phyloP scores from a whole-genome alignment of 2,329 filamentous ascomycete genomes.

The Elsinoe perseae region DNA sequence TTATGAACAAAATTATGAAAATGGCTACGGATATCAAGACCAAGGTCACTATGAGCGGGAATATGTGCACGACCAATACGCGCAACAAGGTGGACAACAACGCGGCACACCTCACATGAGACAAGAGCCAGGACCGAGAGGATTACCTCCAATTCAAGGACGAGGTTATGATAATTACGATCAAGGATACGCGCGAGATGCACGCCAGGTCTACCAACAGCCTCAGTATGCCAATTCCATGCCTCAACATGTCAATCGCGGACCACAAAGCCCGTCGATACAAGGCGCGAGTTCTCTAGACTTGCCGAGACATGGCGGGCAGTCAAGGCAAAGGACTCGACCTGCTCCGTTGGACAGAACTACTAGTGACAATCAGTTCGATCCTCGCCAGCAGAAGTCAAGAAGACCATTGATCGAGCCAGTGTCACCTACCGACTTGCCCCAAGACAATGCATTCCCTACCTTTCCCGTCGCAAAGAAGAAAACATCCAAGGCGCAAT shows the following conservation, averaged over 20 bases:
- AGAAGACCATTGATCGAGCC: constrained; percentile 25
- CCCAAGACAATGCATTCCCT: constrained; percentile 43
- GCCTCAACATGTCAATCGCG: background rate
- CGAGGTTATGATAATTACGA: constrained; percentile 8
- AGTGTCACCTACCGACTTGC: constrained; percentile 24
- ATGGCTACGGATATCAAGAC: constrained; percentile 25
- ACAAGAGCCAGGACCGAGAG: constrained; percentile 14
- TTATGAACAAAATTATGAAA: constrained; percentile 12
- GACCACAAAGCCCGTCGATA: constrained; percentile 1
- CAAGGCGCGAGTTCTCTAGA: background rate
- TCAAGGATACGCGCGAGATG: background rate
- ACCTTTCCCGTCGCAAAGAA: constrained; percentile 34
- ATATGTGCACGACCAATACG: constrained; percentile 20
- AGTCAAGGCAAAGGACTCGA: background rate
- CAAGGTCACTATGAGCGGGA: constrained; percentile 4
- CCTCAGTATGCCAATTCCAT: constrained; percentile 13
- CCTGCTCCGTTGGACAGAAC: constrained; percentile 8
- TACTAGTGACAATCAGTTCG: background rate
- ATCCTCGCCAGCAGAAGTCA: constrained; percentile 1
- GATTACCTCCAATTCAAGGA: constrained; percentile 2
- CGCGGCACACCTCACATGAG: constrained; percentile 7
- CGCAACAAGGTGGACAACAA: constrained; percentile 13
- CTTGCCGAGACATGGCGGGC: constrained; percentile 15
- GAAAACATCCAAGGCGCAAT: constrained; percentile 20
- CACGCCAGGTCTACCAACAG: constrained; percentile 12